These are phyloP conservation scores for Cordia subcordata DNA, from an alignment of 257 asterid species.

Conservation along the genomic window DNA sequence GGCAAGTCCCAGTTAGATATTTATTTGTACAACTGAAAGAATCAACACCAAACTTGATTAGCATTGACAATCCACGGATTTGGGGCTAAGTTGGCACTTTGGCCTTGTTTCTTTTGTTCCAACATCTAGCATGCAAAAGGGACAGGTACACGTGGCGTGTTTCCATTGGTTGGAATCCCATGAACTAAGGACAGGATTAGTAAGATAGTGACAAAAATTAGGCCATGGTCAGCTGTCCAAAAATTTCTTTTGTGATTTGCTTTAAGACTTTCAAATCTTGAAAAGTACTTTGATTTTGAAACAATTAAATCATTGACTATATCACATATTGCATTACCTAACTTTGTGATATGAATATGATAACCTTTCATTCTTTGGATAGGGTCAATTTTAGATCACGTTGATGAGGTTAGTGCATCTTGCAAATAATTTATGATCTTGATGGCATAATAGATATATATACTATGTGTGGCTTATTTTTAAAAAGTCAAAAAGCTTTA, in stretches of 20 bases:
- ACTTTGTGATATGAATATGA: slow-evolving; percentile 21
- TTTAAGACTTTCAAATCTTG: slow-evolving; percentile 29
- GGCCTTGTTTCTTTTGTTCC: slow-evolving; percentile 54
- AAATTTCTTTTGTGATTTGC: slow-evolving; percentile 26
- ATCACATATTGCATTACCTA: slow-evolving; percentile 29
- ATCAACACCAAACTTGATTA: too few species aligned
- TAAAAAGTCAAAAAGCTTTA: too few species aligned
- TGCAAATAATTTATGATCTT: too few species aligned
- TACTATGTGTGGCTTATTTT: too few species aligned
- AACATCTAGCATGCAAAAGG: slow-evolving; percentile 41
- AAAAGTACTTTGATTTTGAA: slow-evolving; percentile 7
- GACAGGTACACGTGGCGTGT: slow-evolving; percentile 27
- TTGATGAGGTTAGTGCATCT: too few species aligned
- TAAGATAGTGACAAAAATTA: slow-evolving; percentile 17
- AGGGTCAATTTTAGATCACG: too few species aligned
- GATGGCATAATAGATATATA: too few species aligned
- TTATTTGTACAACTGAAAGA: too few species aligned
- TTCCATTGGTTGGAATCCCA: slow-evolving; percentile 18
- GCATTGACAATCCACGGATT: too few species aligned
- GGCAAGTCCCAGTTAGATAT: too few species aligned
- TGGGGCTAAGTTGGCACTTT: slow-evolving; percentile 26
- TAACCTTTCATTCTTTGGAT: slow-evolving; percentile 1
- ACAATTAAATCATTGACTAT: slow-evolving; percentile 23
- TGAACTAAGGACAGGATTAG: slow-evolving; percentile 7
- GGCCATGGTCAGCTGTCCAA: slow-evolving; percentile 33